Base-by-base conservation (phyloP, 2,329 filamentous ascomycete species). In the Paraphoma sp. region DNA sequence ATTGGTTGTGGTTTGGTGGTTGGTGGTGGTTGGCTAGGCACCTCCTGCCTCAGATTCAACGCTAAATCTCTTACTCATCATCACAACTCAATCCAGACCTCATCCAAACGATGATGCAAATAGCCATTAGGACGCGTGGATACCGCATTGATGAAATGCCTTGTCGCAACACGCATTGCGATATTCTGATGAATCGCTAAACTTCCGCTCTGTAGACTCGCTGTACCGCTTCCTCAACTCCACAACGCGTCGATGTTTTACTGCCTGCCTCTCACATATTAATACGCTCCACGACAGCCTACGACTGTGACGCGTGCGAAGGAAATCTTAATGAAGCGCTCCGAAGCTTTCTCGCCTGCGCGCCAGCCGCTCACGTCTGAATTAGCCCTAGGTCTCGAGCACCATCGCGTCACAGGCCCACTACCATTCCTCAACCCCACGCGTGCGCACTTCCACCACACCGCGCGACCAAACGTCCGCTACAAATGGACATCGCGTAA, bases 391-490 rank as follows among this genome's bases (percentile, higher is more conserved):
- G 54, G 62, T 1, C 61, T 75, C 48, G 56, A 70, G 30, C 40
- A 63, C 12, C 45, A 65, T 33, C 63, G 56, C 42, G 54, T 73
- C 42, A 57, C 59, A 28, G 82, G 82, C 0, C 80, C 82, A 9
- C 59, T 84, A 18, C 54, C 69, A 1, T 83, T 82, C 60, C 70
- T 84, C 42, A 84, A 85, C 58, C 82, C 83, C 4, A 86, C 83
- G 1, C 69, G 50, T 44, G 62, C 60, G 4, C 60, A 56, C 8
- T 65, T 54, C 28, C 53, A 42, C 16, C 49, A 56, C 31, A 56
- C 55, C 9, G 48, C 58, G 42, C 55, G 67, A 51, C 79, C 80
- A 6, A 70, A 71, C 46, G 77, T 75, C 59, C 54, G 62, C 8
- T 67, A 57, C 50, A 76, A 76, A 52, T 80, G 78, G 78, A 76